phyloP scores from a whole-genome alignment of 768 basidiomycete genomes.

The Termitomyces sp. region DNA sequence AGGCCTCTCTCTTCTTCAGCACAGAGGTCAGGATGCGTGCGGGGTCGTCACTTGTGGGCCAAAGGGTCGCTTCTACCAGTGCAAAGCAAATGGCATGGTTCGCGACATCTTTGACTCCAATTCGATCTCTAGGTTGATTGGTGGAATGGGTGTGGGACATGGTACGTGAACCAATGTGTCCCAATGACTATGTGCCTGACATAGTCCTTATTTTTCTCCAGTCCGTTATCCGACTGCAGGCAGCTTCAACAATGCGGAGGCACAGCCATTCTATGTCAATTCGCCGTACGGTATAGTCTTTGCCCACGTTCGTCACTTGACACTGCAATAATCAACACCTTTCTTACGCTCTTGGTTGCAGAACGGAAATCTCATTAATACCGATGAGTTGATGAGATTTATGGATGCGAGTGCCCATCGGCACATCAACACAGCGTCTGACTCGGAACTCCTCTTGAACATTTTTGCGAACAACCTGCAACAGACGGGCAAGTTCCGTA shows the following conservation, averaged over 20 bases:
- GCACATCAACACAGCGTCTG: constrained; percentile 98
- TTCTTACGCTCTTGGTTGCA: constrained; percentile 25
- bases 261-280: constrained; percentile 99
- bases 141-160: constrained; percentile 97
- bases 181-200: neutral
- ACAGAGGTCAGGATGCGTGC: constrained; percentile 97
- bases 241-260: constrained; percentile 93
- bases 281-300: constrained; percentile 99
- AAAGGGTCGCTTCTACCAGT: constrained; percentile 94
- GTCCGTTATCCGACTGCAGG: constrained; percentile 98
- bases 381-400: constrained; percentile 75
- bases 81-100: constrained; percentile 99
- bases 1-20: constrained; percentile 92
- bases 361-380: constrained; percentile 99
- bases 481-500: constrained; percentile 97
- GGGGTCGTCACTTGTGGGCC: constrained; percentile 95
- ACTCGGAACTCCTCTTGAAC: constrained; percentile 96
- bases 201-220: constrained; percentile 24
- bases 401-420: constrained; percentile 96
- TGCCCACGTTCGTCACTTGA: constrained; percentile 69
- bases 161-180: constrained; percentile 43
- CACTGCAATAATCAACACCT: neutral
- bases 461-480: constrained; percentile 97
- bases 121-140: constrained; percentile 71
- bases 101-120: constrained; percentile 89